phyloP scores from a whole-genome alignment of 768 basidiomycete genomes.

The Leccinum boreale region DNA sequence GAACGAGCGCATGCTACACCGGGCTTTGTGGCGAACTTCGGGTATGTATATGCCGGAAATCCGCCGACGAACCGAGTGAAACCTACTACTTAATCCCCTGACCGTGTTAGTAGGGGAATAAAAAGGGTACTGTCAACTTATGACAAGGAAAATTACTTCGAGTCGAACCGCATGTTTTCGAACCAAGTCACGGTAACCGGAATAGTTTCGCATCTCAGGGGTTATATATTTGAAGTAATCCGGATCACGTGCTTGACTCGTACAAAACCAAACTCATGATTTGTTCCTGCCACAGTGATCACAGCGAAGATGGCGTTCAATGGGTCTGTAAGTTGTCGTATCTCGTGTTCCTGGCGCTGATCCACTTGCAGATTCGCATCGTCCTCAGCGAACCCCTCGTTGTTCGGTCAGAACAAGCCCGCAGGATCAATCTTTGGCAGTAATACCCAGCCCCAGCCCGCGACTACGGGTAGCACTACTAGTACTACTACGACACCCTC shows the following conservation, averaged over 20 bases:
- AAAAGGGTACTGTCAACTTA: too few species aligned
- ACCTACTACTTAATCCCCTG: too few species aligned
- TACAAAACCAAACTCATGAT: background rate
- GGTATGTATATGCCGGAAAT: too few species aligned
- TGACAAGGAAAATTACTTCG: background rate
- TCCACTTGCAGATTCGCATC: slow-evolving; percentile 33
- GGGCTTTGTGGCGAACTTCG: too few species aligned
- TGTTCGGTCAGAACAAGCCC: slow-evolving; percentile 34
- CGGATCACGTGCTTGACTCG: slow-evolving; percentile 11
- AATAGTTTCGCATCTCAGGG: slow-evolving; percentile 8
- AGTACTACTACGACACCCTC: slow-evolving; percentile 10
- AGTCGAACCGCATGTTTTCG: too few species aligned
- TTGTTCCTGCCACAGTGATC: background rate
- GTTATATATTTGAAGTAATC: background rate
- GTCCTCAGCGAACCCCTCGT: slow-evolving; percentile 36
- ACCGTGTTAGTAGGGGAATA: too few species aligned
- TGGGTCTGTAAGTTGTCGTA: slow-evolving; percentile 13
- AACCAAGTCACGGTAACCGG: too few species aligned
- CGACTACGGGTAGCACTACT: slow-evolving; percentile 10
- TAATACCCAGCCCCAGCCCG: slow-evolving; percentile 20
- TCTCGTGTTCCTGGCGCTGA: slow-evolving; percentile 5
- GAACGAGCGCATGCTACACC: background rate
- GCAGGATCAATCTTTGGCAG: slow-evolving; percentile 38
- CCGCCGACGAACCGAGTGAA: too few species aligned
- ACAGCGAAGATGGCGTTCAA: slow-evolving; percentile 18